phyloP scores from a whole-genome alignment of 495 filamentous ascomycete species.

The Aspergillus nidulans region DNA sequence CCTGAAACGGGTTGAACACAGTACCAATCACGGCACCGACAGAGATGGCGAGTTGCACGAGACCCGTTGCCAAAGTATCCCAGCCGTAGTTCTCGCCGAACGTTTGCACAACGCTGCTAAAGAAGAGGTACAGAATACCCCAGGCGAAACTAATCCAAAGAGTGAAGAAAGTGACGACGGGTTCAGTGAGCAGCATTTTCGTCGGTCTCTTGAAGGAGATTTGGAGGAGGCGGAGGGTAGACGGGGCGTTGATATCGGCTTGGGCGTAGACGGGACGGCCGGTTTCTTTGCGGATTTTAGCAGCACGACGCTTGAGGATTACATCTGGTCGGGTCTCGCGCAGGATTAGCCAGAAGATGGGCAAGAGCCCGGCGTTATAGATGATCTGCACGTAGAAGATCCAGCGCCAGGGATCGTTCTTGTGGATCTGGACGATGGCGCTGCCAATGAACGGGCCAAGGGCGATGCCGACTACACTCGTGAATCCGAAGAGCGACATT shows the following conservation, averaged over 20 bases:
- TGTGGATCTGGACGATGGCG: slow-evolving; percentile 34
- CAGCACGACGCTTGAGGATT: slow-evolving; percentile 59
- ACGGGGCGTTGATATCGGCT: slow-evolving; percentile 26
- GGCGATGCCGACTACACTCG: slow-evolving; percentile 41
- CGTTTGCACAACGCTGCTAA: slow-evolving; percentile 37
- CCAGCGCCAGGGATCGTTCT: slow-evolving; percentile 43
- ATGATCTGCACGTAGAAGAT: slow-evolving; percentile 53
- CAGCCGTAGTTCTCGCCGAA: slow-evolving; percentile 36
- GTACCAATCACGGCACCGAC: slow-evolving; percentile 40
- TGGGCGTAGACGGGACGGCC: slow-evolving; percentile 40
- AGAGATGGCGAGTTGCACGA: slow-evolving; percentile 40
- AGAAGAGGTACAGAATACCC: slow-evolving; percentile 50
- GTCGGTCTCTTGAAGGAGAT: slow-evolving; percentile 42
- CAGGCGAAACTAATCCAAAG: slow-evolving; percentile 50
- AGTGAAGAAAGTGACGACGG: slow-evolving; percentile 49
- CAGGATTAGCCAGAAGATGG: slow-evolving; percentile 40
- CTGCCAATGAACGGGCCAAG: slow-evolving; percentile 47
- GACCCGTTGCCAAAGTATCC: slow-evolving; percentile 28
- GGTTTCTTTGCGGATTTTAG: slow-evolving; percentile 58
- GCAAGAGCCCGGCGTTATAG: slow-evolving; percentile 40
- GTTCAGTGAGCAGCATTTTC: slow-evolving; percentile 48
- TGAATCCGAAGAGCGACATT: slow-evolving; percentile 42
- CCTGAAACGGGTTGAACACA: slow-evolving; percentile 37
- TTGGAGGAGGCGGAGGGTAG: slow-evolving; percentile 22
- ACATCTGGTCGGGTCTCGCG: slow-evolving; percentile 38